These are phyloP conservation scores for Phytophthora pisi DNA, from an alignment of 352 stramenopile species.

Conservation along the genomic window DNA sequence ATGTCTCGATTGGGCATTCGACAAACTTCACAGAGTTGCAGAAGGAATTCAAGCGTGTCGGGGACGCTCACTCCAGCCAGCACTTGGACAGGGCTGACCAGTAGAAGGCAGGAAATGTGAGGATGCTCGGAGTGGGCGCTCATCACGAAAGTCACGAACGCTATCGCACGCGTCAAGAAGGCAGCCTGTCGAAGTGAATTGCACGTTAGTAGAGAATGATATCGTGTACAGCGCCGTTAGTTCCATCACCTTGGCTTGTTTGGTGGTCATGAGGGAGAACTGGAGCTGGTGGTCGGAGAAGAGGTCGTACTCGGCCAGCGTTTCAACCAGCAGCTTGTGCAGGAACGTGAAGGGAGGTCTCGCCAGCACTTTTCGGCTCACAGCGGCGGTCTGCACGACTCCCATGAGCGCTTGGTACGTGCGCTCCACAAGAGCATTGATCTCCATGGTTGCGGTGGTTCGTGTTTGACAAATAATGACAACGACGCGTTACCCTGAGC, in stretches of 20 bases:
- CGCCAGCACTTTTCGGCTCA: slow-evolving; percentile 70
- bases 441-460: neutral
- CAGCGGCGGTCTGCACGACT: slow-evolving; percentile 69
- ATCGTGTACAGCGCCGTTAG: neutral
- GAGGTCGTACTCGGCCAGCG: slow-evolving; percentile 60
- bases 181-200: slow-evolving; percentile 43
- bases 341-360: slow-evolving; percentile 85
- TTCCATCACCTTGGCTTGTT: slow-evolving; percentile 68
- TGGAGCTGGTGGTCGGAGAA: slow-evolving; percentile 71
- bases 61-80: slow-evolving; percentile 68
- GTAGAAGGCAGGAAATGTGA: slow-evolving; percentile 68
- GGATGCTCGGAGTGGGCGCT: slow-evolving; percentile 36
- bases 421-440: slow-evolving; percentile 54
- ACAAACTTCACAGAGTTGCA: slow-evolving; percentile 74
- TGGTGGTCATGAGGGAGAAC: slow-evolving; percentile 61
- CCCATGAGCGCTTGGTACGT: slow-evolving; percentile 68
- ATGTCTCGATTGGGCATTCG: slow-evolving; percentile 47
- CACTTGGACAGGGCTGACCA: slow-evolving; percentile 87
- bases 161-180: slow-evolving; percentile 78
- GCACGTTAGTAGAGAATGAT: neutral
- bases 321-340: slow-evolving; percentile 81
- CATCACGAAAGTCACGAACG: slow-evolving; percentile 76
- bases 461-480: neutral
- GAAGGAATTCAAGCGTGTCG: slow-evolving; percentile 77
- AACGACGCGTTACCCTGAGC: neutral